phyloP scores from a whole-genome alignment of 306 rosid species.

The Prosopis cineraria region DNA sequence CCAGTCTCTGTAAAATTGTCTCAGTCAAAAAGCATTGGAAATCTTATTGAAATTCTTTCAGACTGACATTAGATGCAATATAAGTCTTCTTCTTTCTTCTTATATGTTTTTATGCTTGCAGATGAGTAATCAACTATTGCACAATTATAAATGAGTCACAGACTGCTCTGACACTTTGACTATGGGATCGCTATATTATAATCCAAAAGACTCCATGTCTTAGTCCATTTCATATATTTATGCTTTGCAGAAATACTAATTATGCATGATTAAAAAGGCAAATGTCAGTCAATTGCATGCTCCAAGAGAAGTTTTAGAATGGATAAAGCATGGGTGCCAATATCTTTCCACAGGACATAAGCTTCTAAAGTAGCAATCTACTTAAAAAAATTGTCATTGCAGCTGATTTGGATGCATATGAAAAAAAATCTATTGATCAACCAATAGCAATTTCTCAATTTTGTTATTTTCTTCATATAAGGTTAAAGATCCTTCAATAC shows the following conservation, averaged over 20 bases:
- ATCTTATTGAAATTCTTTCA: constrained; percentile 12
- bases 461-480: not conserved
- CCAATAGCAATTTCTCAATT: not conserved
- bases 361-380: not conserved
- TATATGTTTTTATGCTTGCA: constrained; percentile 9
- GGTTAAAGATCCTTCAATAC: not conserved
- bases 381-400: not conserved
- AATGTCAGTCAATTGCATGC: not conserved
- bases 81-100: constrained; percentile 17
- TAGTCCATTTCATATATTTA: not conserved
- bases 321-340: not conserved
- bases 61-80: constrained; percentile 9
- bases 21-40: constrained; percentile 8
- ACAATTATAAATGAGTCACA: not conserved
- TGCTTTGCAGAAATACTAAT: not conserved
- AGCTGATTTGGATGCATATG: not conserved
- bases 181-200: not conserved
- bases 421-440: not conserved
- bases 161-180: not conserved
- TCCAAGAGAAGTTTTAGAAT: not conserved
- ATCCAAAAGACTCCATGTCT: not conserved
- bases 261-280: not conserved
- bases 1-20: constrained; percentile 70
- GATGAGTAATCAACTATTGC: too few species aligned
- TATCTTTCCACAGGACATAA: not conserved